Evolutionary conservation across 495 filamentous ascomycete genomes (phyloP), one percentile per base, ranked within the genome.

Genomic region (Parathielavia hyrcaniae): DNA sequence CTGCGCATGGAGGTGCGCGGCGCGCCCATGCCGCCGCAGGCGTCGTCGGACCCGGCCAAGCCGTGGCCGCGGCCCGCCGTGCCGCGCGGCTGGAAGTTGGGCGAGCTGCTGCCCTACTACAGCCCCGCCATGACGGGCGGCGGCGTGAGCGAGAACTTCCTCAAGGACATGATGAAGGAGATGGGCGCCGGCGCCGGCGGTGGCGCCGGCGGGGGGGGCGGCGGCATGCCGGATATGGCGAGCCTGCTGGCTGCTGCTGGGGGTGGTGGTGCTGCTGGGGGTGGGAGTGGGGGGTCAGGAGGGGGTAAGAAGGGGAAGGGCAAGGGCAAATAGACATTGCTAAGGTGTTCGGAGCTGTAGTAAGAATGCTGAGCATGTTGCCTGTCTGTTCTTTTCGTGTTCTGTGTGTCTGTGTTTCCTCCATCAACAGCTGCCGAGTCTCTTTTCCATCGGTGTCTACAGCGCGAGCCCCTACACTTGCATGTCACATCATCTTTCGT

Each of bases 161-260:
- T 98, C 62, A 91, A 93, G 78, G 91, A 98, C 59, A 96, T 97
- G 77, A 96, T 98, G 92, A 83, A 81, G 44, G 90, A 95, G 76
- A 95, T 97, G 90, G 84, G 85, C 14, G 78, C 76, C 17, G 79
- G 73, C 1, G 79, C 76, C 49, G 75, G 73, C 0, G 60, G 61
- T 0, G 73, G 69, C 4, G 73, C 74, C 3, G 58, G 63, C 7
- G 56, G 59, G 1, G 73, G 69, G 5, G 73, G 73, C 3, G 58
- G 63, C 7, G 56, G 59, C 0, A 56, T 60, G 57, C 56, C 60
- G 6, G 73, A 73, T 60, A 77, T 77, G 69, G 73, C 76, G 65
- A 74, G 69, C 26, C 68, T 78, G 71, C 46, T 76, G 57, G 65
- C 62, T 19, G 69, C 66, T 6, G 69, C 66, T 16, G 74, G 68